Evolutionary conservation across 257 asterid species (phyloP).

Genomic region (Gentiana straminea): DNA sequence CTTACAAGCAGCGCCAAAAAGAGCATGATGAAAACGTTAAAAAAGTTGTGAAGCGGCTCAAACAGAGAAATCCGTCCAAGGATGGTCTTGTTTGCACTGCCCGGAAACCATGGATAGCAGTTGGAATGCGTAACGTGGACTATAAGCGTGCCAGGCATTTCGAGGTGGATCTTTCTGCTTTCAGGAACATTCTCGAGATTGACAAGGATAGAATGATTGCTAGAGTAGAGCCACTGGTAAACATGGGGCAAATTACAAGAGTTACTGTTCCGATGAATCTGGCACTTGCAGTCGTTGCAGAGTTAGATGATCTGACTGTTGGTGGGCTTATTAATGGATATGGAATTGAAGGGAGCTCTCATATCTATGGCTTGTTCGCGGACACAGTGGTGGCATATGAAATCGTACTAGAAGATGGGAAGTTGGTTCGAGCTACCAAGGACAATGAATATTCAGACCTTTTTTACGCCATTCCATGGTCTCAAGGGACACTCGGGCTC

Average conservation of each 20-base stretch:
- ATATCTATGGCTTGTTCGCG: conserved; percentile 73
- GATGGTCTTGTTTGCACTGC: conserved; percentile 88
- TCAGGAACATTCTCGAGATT: conserved; percentile 60
- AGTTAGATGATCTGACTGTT: conserved; percentile 91
- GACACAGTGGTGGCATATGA: conserved; percentile 94
- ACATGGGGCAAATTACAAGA: conserved; percentile 87
- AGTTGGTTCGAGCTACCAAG: conserved; percentile 75
- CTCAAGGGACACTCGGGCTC: conserved; percentile 95
- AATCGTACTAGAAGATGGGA: conserved; percentile 76
- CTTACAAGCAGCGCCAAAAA: conserved; percentile 58
- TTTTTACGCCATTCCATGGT: conserved; percentile 91
- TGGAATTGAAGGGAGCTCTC: conserved; percentile 97
- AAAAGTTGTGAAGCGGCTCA: conserved; percentile 39
- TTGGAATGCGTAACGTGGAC: conserved; percentile 96
- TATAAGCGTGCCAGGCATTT: conserved; percentile 88
- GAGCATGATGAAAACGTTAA: conserved; percentile 43
- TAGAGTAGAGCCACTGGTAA: conserved; percentile 86
- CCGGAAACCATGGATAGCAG: conserved; percentile 59
- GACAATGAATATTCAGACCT: conserved; percentile 86
- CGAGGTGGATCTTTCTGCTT: conserved; percentile 87
- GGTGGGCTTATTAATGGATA: conserved; percentile 96
- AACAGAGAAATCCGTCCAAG: conserved; percentile 31
- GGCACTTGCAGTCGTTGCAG: conserved; percentile 88
- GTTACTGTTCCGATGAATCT: conserved; percentile 85
- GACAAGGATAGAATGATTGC: conserved; percentile 79